Conservation (phyloP, 2,329 filamentous ascomycete species). For the Sphaerostilbella broomeana region DNA sequence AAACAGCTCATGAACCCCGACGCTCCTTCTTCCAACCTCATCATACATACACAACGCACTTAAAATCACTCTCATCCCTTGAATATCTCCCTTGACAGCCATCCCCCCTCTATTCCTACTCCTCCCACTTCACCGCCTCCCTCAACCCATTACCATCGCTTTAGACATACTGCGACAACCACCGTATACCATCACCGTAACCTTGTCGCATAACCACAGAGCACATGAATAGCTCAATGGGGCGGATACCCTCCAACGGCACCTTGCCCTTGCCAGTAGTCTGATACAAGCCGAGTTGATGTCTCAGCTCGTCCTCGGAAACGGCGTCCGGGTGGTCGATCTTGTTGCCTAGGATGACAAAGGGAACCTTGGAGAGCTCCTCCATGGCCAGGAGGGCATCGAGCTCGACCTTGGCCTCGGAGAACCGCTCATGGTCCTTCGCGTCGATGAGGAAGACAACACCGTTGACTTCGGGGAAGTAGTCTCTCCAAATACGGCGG, state of each 20-base stretch:
- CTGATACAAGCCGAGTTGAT: slow-evolving; percentile 89
- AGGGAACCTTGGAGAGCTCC: slow-evolving; percentile 90
- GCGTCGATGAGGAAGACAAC: slow-evolving; percentile 98
- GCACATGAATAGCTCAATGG: slow-evolving; percentile 99
- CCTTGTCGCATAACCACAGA: slow-evolving; percentile 97
- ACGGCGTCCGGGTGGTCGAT: slow-evolving; percentile 97
- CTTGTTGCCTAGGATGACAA: slow-evolving; percentile 97
- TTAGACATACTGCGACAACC: slow-evolving; percentile 89
- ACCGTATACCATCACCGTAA: slow-evolving; percentile 85
- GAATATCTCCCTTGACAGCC: not conserved
- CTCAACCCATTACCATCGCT: slow-evolving; percentile 13
- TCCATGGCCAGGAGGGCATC: slow-evolving; percentile 96
- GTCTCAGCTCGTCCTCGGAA: slow-evolving; percentile 89
- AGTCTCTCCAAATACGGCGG: slow-evolving; percentile 91
- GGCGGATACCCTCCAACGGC: slow-evolving; percentile 82
- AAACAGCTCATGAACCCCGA: slow-evolving; percentile 23
- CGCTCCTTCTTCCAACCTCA: slow-evolving; percentile 13
- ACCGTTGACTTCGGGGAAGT: slow-evolving; percentile 92
- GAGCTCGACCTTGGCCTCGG: slow-evolving; percentile 93
- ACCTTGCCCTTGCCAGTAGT: slow-evolving; percentile 96
- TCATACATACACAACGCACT: slow-evolving; percentile 12
- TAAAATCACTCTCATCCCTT: not conserved
- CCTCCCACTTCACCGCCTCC: not conserved
- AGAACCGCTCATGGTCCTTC: slow-evolving; percentile 91
- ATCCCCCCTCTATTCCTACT: slow-evolving; percentile 1